These are phyloP conservation scores for Coemansia sp. DNA, from an alignment of 192 early-diverging fungal species.

Conservation along the genomic window DNA sequence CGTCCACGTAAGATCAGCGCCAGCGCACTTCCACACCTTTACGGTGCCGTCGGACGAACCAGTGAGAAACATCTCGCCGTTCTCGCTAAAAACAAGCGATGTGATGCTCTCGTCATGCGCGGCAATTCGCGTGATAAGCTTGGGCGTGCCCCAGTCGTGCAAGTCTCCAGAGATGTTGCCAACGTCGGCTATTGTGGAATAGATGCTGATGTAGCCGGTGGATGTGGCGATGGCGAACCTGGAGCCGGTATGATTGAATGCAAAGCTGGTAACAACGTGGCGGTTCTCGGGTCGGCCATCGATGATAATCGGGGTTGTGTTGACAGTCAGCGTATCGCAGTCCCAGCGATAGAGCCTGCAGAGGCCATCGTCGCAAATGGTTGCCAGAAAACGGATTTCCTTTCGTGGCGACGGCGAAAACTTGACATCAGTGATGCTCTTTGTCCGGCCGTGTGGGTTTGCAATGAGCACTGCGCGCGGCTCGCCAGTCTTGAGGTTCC, in stretches of 20 bases:
- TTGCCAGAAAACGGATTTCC: constrained; percentile 67
- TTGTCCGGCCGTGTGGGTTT: constrained; percentile 47
- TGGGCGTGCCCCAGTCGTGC: constrained; percentile 27
- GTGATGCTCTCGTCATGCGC: constrained; percentile 73
- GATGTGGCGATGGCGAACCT: constrained; percentile 75
- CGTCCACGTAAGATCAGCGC: constrained; percentile 57
- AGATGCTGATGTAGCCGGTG: constrained; percentile 75
- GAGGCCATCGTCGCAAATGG: constrained; percentile 69
- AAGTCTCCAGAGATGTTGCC: constrained; percentile 1
- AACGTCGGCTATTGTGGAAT: constrained; percentile 61
- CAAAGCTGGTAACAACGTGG: constrained; percentile 59
- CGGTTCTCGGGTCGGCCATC: constrained; percentile 56
- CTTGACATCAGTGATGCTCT: constrained; percentile 62
- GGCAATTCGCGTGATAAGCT: constrained; percentile 62
- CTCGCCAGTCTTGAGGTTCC: constrained; percentile 69
- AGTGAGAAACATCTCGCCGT: constrained; percentile 66
- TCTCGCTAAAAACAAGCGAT: constrained; percentile 70
- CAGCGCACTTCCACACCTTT: constrained; percentile 67
- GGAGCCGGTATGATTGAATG: constrained; percentile 77
- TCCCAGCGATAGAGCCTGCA: constrained; percentile 75
- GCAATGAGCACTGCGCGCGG: constrained; percentile 61
- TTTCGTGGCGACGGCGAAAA: constrained; percentile 76
- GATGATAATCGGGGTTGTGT: constrained; percentile 54
- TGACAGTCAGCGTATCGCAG: constrained; percentile 57
- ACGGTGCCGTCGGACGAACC: constrained; percentile 79